These are phyloP conservation scores for Isatis tinctoria DNA, from an alignment of 345 rosid species.

Conservation along the genomic window DNA sequence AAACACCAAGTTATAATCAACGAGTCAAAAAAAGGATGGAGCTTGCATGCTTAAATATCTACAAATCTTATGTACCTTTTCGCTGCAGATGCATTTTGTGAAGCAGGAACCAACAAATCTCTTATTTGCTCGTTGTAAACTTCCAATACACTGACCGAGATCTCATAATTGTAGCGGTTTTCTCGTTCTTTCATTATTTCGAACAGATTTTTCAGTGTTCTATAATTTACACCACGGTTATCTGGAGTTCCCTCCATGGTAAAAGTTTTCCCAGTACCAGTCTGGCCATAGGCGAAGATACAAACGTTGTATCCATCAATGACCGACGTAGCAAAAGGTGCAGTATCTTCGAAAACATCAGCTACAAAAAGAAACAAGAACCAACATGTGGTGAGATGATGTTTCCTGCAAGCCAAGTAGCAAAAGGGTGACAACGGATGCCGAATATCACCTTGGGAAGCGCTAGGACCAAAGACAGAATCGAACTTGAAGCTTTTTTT, in stretches of 20 bases:
- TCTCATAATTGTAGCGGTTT: constrained; percentile 58
- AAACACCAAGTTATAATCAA: not conserved
- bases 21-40: not conserved
- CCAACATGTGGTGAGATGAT: not conserved
- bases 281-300: constrained; percentile 95
- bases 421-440: not conserved
- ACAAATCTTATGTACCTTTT: constrained; percentile 51
- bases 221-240: constrained; percentile 92
- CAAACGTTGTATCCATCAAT: constrained; percentile 97
- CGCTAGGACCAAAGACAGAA: constrained; percentile 83
- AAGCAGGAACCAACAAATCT: constrained; percentile 60
- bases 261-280: constrained; percentile 92
- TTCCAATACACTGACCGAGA: constrained; percentile 92
- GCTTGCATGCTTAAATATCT: not conserved
- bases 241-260: constrained; percentile 91
- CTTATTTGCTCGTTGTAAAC: constrained; percentile 95
- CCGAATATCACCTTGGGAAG: constrained; percentile 69
- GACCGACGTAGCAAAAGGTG: constrained; percentile 81
- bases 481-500: constrained; percentile 82
- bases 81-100: constrained; percentile 50
- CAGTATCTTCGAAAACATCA: constrained; percentile 86
- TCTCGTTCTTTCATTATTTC: constrained; percentile 54
- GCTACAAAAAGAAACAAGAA: constrained; percentile 38
- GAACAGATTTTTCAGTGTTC: constrained; percentile 83
- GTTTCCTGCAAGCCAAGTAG: not conserved